phyloP scores from a whole-genome alignment of 2,329 filamentous ascomycete genomes.

The Xylariaceae sp. region DNA sequence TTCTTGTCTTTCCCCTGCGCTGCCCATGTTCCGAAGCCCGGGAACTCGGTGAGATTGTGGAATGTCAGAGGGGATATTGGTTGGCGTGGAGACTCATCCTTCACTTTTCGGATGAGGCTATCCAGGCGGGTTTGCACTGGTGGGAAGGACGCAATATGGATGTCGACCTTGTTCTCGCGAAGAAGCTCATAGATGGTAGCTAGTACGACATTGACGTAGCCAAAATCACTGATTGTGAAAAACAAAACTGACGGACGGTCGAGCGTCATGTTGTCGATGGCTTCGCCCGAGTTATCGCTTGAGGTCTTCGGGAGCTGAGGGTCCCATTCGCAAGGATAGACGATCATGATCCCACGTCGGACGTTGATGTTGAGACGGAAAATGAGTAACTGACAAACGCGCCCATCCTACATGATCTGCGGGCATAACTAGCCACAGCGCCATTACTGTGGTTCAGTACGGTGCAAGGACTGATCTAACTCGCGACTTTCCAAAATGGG shows the following conservation, averaged over 20 bases:
- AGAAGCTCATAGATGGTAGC: conserved; percentile 4
- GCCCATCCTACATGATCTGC: too few species aligned
- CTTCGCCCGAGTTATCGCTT: neutral
- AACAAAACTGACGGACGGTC: conserved; percentile 1
- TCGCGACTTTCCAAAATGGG: too few species aligned
- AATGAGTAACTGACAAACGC: too few species aligned
- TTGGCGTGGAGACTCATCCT: conserved; percentile 1
- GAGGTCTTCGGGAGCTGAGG: neutral
- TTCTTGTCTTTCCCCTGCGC: conserved; percentile 2
- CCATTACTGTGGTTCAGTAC: too few species aligned
- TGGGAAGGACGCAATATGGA: conserved; percentile 1
- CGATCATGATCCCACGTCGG: neutral
- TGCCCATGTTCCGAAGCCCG: conserved; percentile 1
- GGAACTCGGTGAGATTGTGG: conserved; percentile 4
- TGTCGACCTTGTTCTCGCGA: neutral
- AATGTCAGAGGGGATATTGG: neutral
- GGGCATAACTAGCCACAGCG: too few species aligned
- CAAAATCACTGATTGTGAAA: conserved; percentile 1
- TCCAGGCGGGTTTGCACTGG: conserved; percentile 3
- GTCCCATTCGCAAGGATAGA: neutral
- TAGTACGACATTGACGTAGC: conserved; percentile 1
- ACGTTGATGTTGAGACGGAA: too few species aligned
- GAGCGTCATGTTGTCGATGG: neutral
- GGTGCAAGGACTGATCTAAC: neutral
- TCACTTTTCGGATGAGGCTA: neutral